A percentile compares a stretch with the other conserved stretches of the same genome.
phyloP scores from a whole-genome alignment of 495 filamentous ascomycete species.

The Podospora bellae-mahoneyi region DNA sequence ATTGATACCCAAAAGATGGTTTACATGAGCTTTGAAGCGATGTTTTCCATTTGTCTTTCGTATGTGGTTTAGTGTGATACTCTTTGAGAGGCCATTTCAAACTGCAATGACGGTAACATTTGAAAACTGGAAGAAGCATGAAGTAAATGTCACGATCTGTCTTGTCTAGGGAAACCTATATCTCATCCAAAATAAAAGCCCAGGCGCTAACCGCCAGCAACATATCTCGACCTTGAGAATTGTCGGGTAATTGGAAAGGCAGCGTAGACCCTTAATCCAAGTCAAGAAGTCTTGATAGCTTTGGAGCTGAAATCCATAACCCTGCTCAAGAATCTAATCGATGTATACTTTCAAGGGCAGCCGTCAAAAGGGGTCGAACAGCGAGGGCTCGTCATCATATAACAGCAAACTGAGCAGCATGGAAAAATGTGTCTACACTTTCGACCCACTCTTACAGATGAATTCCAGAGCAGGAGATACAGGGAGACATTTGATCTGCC shows the following conservation, averaged over 20 bases:
- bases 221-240: not conserved
- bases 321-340: no score
- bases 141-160: no score
- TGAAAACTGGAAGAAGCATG: no score
- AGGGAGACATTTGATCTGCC: constrained; percentile 72
- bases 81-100: not conserved
- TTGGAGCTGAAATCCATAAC: no score
- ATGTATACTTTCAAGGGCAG: no score
- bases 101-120: no score
- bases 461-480: constrained; percentile 96
- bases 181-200: not conserved
- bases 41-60: not conserved
- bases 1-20: constrained; percentile 14
- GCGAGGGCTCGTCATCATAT: not conserved
- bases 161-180: no score
- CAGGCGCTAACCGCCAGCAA: not conserved
- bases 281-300: not conserved
- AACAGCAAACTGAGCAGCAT: not conserved
- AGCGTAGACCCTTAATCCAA: not conserved
- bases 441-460: constrained; percentile 80
- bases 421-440: constrained; percentile 46
- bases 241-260: not conserved
- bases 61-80: not conserved
- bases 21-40: not conserved
- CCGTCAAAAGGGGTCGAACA: not conserved